These are phyloP conservation scores for Closterium sp. DNA, from an alignment of 139 green algal species.

Conservation along the genomic window DNA sequence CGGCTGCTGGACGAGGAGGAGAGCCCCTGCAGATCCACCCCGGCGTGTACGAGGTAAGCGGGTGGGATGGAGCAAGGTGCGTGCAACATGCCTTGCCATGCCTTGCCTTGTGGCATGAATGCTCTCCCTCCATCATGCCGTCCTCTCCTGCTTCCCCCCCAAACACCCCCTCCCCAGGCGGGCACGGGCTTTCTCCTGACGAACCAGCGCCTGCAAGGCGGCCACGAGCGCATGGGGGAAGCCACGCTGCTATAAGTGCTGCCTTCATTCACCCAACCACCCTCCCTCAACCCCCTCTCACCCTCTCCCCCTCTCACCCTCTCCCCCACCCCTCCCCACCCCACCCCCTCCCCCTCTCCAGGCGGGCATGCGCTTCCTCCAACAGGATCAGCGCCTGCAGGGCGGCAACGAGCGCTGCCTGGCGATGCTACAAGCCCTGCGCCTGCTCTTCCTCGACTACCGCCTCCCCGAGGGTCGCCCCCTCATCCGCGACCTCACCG, in stretches of 20 bases:
- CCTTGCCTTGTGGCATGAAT: no score
- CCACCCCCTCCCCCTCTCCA: constrained; percentile 46
- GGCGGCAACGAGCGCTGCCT: constrained; percentile 80
- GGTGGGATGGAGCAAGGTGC: background rate
- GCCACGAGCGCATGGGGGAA: no score
- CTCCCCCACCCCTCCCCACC: background rate
- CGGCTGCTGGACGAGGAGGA: constrained; percentile 38
- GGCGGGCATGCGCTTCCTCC: constrained; percentile 77
- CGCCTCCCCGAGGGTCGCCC: constrained; percentile 62
- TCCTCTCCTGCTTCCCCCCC: no score
- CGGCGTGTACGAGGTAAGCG: constrained; percentile 34
- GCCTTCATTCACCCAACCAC: no score
- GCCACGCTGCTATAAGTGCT: no score
- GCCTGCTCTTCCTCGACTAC: constrained; percentile 76
- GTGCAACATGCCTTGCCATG: no score
- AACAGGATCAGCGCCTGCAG: constrained; percentile 64
- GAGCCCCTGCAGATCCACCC: background rate
- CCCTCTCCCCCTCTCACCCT: background rate
- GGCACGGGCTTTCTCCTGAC: no score
- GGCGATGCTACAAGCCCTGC: constrained; percentile 81
- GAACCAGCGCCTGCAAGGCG: no score
- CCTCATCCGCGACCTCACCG: constrained; percentile 75
- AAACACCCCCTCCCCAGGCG: no score
- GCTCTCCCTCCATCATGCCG: no score
- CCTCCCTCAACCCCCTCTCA: no score